A percentile compares a stretch with the other conserved stretches of the same genome.
phyloP scores from a whole-genome alignment of 768 basidiomycete genomes.

The Russula dissimulans region DNA sequence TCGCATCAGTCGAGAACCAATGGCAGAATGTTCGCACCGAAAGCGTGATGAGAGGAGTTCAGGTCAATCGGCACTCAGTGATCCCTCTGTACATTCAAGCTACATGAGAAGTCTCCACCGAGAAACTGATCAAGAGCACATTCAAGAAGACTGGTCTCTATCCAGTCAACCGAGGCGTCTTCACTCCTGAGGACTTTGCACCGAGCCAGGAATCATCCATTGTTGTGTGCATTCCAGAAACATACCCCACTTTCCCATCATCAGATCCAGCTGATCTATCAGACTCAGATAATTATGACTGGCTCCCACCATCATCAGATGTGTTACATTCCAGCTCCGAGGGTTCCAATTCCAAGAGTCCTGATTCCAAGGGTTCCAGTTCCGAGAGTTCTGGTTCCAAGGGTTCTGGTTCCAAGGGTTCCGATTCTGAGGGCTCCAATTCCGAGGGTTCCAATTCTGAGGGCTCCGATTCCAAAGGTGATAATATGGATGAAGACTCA shows the following conservation, averaged over 20 bases:
- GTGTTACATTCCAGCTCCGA: no score
- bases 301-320: no score
- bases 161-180: not conserved
- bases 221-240: not conserved
- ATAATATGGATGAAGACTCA: no score
- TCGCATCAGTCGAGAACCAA: not conserved
- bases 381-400: no score
- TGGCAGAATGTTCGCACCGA: not conserved
- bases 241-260: not conserved
- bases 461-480: no score
- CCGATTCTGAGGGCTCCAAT: no score
- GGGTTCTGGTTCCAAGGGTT: no score
- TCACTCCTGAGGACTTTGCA: not conserved
- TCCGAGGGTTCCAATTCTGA: no score
- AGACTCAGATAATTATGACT: no score
- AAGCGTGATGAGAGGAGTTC: accelerated
- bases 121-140: not conserved
- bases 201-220: not conserved
- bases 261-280: not conserved
- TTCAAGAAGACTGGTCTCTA: not conserved
- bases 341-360: no score
- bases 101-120: accelerated
- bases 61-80: not conserved
- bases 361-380: no score
- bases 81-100: not conserved